These are phyloP conservation scores for Trichoderma brevicompactum DNA, from an alignment of 2,329 filamentous ascomycete species.

Conservation along the genomic window DNA sequence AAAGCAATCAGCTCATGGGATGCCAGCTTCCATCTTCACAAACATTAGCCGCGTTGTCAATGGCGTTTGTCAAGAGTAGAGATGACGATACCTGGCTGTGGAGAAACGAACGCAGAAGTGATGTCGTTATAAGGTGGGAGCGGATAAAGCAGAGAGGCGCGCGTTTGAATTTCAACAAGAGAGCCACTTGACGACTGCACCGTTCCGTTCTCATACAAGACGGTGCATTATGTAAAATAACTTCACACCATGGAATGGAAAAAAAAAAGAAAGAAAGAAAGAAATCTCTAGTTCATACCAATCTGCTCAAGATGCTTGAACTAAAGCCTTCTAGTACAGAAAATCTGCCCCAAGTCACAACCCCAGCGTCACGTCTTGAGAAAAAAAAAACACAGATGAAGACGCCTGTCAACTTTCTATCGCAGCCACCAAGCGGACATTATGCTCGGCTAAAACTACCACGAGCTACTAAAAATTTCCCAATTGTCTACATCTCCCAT, in stretches of 20 bases:
- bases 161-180: too few relatives aligned
- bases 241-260: not conserved
- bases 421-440: not conserved
- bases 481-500: not conserved
- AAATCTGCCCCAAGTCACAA: not conserved
- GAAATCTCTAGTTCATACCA: not conserved
- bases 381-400: not conserved
- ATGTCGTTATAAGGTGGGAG: too few relatives aligned
- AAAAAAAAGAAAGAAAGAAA: not conserved
- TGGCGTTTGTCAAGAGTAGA: too few relatives aligned
- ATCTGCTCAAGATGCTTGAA: not conserved
- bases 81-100: too few relatives aligned
- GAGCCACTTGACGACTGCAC: too few relatives aligned
- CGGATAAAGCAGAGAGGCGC: too few relatives aligned
- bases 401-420: slow-evolving; percentile 34
- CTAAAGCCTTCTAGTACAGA: not conserved
- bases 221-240: too few relatives aligned
- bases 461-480: not conserved
- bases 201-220: too few relatives aligned
- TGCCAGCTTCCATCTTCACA: too few relatives aligned
- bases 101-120: too few relatives aligned
- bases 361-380: not conserved
- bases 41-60: too few relatives aligned
- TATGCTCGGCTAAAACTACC: not conserved
- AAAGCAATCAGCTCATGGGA: too few relatives aligned